Evolutionary conservation across 352 stramenopile genomes (phyloP).

Genomic region (Globisporangium polare): DNA sequence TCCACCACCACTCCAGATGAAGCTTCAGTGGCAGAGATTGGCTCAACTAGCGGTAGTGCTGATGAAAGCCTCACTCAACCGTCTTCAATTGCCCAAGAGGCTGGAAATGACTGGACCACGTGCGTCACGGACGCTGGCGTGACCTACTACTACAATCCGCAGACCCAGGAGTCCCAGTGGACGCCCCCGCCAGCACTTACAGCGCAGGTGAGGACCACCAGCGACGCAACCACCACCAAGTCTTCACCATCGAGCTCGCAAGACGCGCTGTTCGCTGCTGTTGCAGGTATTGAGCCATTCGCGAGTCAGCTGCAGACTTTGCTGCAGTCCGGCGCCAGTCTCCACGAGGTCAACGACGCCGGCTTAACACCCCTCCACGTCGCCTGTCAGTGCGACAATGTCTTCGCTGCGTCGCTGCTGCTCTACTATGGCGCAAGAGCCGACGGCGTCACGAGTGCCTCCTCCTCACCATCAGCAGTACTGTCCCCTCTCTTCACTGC

Average conservation of each 20-base stretch:
- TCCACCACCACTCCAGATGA: not conserved
- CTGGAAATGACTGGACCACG: slow-evolving; percentile 31
- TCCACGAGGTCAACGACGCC: slow-evolving; percentile 27
- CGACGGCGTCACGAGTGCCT: slow-evolving; percentile 14
- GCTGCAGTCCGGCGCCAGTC: slow-evolving; percentile 30
- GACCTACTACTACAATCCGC: slow-evolving; percentile 71
- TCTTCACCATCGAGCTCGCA: slow-evolving; percentile 5
- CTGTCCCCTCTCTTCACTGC: slow-evolving; percentile 40
- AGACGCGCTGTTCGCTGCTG: slow-evolving; percentile 26
- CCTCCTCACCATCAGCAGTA: not conserved
- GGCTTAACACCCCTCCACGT: slow-evolving; percentile 47
- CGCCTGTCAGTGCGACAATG: slow-evolving; percentile 46
- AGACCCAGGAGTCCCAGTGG: slow-evolving; percentile 61
- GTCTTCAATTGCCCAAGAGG: not conserved
- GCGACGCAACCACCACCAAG: not conserved
- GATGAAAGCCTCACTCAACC: not conserved
- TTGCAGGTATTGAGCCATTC: slow-evolving; percentile 19
- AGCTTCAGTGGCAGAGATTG: not conserved
- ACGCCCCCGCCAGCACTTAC: slow-evolving; percentile 21
- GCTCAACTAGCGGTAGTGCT: not conserved
- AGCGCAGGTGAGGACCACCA: slow-evolving; percentile 2
- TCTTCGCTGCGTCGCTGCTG: slow-evolving; percentile 30
- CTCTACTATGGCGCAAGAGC: slow-evolving; percentile 47
- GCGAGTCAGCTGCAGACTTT: slow-evolving; percentile 30
- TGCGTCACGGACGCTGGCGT: slow-evolving; percentile 46